A percentile compares a stretch with the other conserved stretches of the same genome.
Evolutionary conservation across 345 rosid species (phyloP).

Genomic region (Lagerstroemia speciosa): DNA sequence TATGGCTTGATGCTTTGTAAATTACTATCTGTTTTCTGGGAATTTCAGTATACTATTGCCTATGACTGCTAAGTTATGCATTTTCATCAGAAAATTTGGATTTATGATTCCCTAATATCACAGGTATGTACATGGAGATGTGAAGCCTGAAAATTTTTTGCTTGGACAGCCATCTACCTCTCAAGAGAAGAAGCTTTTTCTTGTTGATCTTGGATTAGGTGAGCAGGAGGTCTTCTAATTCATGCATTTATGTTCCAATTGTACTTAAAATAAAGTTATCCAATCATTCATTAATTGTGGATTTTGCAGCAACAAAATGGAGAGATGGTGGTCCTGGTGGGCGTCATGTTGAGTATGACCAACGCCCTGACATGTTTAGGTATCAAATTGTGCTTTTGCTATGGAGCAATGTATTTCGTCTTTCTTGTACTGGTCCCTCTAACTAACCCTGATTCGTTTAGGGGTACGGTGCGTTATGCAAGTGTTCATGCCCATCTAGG

Average conservation of each 20-base stretch:
- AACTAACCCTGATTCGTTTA: conserved; percentile 17
- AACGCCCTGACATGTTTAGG: conserved; percentile 99
- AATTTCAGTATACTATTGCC: conserved; percentile 5
- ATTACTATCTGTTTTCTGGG: background rate
- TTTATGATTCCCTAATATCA: conserved; percentile 14
- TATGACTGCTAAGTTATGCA: background rate
- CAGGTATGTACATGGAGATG: conserved; percentile 98
- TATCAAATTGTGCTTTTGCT: conserved; percentile 7
- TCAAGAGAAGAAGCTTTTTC: conserved; percentile 80
- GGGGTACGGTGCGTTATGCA: conserved; percentile 98
- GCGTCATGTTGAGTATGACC: conserved; percentile 91
- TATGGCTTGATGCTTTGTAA: conserved; percentile 22
- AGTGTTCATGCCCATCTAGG: conserved; percentile 98
- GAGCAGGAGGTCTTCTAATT: conserved; percentile 14
- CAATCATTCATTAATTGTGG: conserved; percentile 8
- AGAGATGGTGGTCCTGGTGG: conserved; percentile 64
- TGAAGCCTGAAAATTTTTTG: conserved; percentile 90
- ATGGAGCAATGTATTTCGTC: background rate
- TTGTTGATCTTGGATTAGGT: conserved; percentile 94
- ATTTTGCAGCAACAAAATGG: conserved; percentile 85
- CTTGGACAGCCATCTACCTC: conserved; percentile 89
- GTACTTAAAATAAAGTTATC: background rate
- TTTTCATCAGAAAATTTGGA: background rate
- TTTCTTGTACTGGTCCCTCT: background rate
- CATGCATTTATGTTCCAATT: background rate